Conservation (phyloP, 164 flowering plant species). For the Piper longum region DNA sequence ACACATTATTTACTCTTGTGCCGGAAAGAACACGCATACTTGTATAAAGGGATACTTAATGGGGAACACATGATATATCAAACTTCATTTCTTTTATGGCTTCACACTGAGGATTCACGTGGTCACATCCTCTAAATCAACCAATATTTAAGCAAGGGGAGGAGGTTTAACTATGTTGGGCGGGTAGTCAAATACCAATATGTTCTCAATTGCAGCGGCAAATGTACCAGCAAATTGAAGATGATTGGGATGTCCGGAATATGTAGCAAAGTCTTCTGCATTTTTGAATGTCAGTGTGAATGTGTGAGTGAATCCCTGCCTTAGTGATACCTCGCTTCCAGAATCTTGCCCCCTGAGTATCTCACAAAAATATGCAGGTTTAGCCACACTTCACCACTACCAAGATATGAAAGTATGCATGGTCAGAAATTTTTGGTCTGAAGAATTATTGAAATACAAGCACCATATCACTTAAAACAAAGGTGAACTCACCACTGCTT, state of each 20-base stretch:
- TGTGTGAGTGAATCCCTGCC: slow-evolving; percentile 65
- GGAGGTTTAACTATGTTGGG: slow-evolving; percentile 29
- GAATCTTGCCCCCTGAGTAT: slow-evolving; percentile 55
- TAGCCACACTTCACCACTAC: background rate
- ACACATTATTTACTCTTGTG: too few relatives aligned
- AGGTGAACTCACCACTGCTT: too few relatives aligned
- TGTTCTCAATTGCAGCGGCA: slow-evolving; percentile 52
- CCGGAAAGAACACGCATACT: too few relatives aligned
- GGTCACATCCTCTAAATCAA: background rate
- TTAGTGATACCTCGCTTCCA: slow-evolving; percentile 52
- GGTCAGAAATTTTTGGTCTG: too few relatives aligned
- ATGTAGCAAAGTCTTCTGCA: slow-evolving; percentile 47
- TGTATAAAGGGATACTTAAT: too few relatives aligned
- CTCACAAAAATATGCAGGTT: background rate
- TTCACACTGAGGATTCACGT: too few relatives aligned
- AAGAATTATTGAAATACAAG: too few relatives aligned
- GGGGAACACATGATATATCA: too few relatives aligned
- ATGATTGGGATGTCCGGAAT: slow-evolving; percentile 41
- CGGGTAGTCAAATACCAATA: slow-evolving; percentile 61
- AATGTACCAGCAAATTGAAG: slow-evolving; percentile 47
- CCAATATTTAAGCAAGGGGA: background rate
- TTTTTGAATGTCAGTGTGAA: slow-evolving; percentile 52
- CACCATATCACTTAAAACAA: too few relatives aligned
- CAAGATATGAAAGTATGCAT: background rate
- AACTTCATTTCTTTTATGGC: too few relatives aligned